Conservation (phyloP, 73 alveolate species). For the Paramecium bursaria region DNA sequence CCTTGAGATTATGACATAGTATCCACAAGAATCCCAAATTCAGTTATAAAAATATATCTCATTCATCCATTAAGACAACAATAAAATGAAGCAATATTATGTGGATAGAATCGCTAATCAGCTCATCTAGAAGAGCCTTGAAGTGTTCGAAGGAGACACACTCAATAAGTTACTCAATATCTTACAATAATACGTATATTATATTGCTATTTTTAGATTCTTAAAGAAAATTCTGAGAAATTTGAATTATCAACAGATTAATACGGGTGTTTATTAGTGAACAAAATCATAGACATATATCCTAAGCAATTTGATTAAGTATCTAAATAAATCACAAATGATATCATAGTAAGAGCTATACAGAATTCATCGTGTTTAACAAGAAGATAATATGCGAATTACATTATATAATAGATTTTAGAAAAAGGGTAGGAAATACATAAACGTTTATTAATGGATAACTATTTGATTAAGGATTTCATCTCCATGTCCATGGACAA, state of each 20-base stretch:
- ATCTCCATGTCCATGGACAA: constrained; percentile 69
- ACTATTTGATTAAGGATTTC: constrained; percentile 51
- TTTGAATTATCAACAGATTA: constrained; percentile 65
- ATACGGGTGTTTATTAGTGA: constrained; percentile 65
- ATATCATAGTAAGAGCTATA: constrained; percentile 58
- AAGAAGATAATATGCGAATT: constrained; percentile 66
- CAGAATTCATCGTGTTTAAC: constrained; percentile 61
- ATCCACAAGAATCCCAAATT: not conserved
- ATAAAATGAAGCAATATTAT: not conserved
- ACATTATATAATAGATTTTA: constrained; percentile 55
- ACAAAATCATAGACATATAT: constrained; percentile 62
- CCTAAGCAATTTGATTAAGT: constrained; percentile 9
- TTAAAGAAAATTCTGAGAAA: constrained; percentile 19
- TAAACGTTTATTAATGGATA: constrained; percentile 49
- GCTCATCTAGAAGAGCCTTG: not conserved
- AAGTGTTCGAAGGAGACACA: constrained; percentile 32
- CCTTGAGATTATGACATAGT: constrained; percentile 13
- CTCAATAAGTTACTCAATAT: constrained; percentile 18
- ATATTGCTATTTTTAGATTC: not conserved
- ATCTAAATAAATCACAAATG: constrained; percentile 15
- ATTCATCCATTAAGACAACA: not conserved
- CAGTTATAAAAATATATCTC: not conserved
- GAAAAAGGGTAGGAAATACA: constrained; percentile 66
- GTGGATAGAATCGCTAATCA: constrained; percentile 27
- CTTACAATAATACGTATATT: constrained; percentile 19